Evolutionary conservation across 225 moss, liverwort and hornwort genomes (phyloP).

Genomic region (Takakia lepidozioides): DNA sequence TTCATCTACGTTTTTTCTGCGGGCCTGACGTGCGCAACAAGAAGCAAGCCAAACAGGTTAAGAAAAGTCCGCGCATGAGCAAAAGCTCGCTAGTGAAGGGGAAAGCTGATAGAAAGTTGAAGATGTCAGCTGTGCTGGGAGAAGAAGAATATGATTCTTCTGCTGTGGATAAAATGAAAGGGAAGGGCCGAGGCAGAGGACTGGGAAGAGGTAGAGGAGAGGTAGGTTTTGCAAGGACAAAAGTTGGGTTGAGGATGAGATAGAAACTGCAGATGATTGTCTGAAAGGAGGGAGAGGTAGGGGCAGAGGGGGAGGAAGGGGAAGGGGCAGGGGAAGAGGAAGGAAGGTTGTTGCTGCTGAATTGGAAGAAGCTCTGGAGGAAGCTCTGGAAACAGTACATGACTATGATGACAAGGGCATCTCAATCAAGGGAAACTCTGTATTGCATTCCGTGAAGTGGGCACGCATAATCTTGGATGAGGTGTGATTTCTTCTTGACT

Average conservation of each 20-base stretch:
- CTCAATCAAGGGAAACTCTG: slow-evolving; percentile 16
- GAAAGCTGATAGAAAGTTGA: neutral
- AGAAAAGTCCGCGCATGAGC: slow-evolving; percentile 10
- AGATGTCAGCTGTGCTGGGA: neutral
- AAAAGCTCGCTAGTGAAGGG: neutral
- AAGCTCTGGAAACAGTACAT: slow-evolving; percentile 10
- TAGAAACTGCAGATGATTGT: too few species aligned
- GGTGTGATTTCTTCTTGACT: too few species aligned
- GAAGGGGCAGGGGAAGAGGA: slow-evolving; percentile 16
- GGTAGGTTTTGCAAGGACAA: slow-evolving; percentile 7
- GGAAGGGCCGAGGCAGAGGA: slow-evolving; percentile 8
- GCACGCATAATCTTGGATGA: slow-evolving; percentile 48
- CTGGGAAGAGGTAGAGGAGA: slow-evolving; percentile 3
- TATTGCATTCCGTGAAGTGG: slow-evolving; percentile 57
- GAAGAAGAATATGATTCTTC: slow-evolving; percentile 1
- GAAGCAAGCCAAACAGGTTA: slow-evolving; percentile 50
- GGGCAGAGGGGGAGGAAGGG: slow-evolving; percentile 1
- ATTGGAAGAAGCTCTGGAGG: slow-evolving; percentile 19
- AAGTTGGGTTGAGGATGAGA: neutral
- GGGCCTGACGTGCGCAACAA: slow-evolving; percentile 44
- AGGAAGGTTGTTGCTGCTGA: slow-evolving; percentile 24
- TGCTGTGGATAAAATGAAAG: slow-evolving; percentile 7
- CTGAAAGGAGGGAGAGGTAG: neutral
- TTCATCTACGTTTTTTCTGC: slow-evolving; percentile 43
- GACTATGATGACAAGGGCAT: neutral